Evolutionary conservation across 192 early-diverging fungal species (phyloP).

Genomic region (Spinellus fusiger): DNA sequence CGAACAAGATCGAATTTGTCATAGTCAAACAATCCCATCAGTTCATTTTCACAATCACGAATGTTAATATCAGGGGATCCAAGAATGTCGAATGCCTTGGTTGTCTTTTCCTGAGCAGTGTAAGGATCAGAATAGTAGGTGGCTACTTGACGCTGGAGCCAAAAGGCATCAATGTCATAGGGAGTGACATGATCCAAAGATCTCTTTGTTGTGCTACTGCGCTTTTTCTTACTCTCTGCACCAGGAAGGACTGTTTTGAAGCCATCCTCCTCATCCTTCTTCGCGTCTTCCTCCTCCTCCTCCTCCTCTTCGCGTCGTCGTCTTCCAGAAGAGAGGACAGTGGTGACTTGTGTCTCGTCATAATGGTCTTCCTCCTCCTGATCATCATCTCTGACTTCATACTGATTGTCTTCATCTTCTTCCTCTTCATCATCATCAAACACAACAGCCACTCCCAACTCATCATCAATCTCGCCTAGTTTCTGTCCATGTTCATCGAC

Average conservation of each 20-base stretch:
- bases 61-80: slow-evolving; percentile 51
- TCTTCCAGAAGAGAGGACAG: slow-evolving; percentile 28
- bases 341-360: slow-evolving; percentile 36
- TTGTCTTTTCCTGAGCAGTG: slow-evolving; percentile 84
- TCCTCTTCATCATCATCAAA: slow-evolving; percentile 96
- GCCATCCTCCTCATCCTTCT: slow-evolving; percentile 50
- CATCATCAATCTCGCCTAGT: slow-evolving; percentile 70
- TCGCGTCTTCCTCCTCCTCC: slow-evolving; percentile 39
- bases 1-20: slow-evolving; percentile 95
- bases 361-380: slow-evolving; percentile 58
- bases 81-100: slow-evolving; percentile 67
- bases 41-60: slow-evolving; percentile 91
- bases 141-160: slow-evolving; percentile 86
- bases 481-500: slow-evolving; percentile 53
- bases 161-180: slow-evolving; percentile 95
- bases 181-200: slow-evolving; percentile 41
- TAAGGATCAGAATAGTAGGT: slow-evolving; percentile 80
- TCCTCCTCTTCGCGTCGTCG: no score
- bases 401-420: slow-evolving; percentile 65
- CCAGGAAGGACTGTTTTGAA: slow-evolving; percentile 43
- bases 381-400: slow-evolving; percentile 49
- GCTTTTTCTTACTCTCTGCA: slow-evolving; percentile 29
- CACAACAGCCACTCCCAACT: slow-evolving; percentile 89
- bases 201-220: background rate
- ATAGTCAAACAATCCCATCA: slow-evolving; percentile 95